Evolutionary conservation across 2,329 filamentous ascomycete genomes (phyloP).

Genomic region (Bipolaris gigantea): DNA sequence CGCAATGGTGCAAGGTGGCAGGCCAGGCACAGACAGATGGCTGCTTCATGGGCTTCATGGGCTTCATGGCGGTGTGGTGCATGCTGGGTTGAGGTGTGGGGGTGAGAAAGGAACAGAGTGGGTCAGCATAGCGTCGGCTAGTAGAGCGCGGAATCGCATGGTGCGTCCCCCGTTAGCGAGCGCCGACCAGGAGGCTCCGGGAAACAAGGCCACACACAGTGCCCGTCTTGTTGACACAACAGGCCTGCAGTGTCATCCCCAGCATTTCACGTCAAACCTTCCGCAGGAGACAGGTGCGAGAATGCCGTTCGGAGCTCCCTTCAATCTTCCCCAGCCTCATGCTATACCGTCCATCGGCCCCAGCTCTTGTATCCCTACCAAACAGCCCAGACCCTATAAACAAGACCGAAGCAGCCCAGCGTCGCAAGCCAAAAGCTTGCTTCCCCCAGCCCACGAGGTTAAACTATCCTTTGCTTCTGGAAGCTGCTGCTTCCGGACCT

Average conservation of each 20-base stretch:
- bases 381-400: conserved; percentile 10
- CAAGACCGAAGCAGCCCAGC: conserved; percentile 10
- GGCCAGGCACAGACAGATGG: conserved; percentile 19
- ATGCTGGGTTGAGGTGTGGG: conserved; percentile 19
- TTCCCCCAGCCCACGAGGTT: conserved; percentile 8
- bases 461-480: conserved; percentile 2
- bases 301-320: neutral
- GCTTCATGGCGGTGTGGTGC: conserved; percentile 22
- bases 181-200: neutral
- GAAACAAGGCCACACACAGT: conserved; percentile 1
- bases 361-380: conserved; percentile 3
- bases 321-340: neutral
- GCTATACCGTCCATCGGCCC: neutral
- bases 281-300: neutral
- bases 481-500: neutral
- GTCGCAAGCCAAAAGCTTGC: conserved; percentile 6
- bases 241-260: neutral
- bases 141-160: conserved; percentile 11
- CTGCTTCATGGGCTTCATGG: conserved; percentile 14
- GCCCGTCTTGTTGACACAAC: neutral
- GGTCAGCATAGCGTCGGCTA: conserved; percentile 11
- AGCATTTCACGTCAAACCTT: neutral
- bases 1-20: conserved; percentile 8
- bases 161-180: conserved; percentile 18
- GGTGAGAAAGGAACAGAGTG: conserved; percentile 16